Evolutionary conservation across 148 eudicot genomes (phyloP), one percentile per base, ranked within the genome.

Genomic region (Rheum nobile): DNA sequence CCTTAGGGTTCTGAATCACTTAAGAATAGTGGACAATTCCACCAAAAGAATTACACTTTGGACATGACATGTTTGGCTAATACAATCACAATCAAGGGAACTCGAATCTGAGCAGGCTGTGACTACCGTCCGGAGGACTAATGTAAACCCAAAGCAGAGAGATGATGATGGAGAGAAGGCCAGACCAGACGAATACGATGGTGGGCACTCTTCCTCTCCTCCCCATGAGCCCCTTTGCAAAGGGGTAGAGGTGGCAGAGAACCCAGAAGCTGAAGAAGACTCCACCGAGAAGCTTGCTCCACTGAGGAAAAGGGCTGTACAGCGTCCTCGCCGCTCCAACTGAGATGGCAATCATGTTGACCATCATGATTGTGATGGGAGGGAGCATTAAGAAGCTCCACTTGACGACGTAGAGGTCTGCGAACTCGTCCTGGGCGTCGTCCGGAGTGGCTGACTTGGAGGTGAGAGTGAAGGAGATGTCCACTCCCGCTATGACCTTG

Each of bases 211-310:
- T 83, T 31, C 99, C 99, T 57, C 84, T 77, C 52, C 88, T 82
- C 26, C 99, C 99, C 97, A 91, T 90, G 83, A 95, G 71, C 47
- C 97, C 99, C 74, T 95, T 95, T 0, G 99, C 97, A 61, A 95
- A 95, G 0, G 99, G 99, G 65, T 88, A 95, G 1, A 95, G 83
- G 79, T 91, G 99, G 43, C 92, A 86, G 34, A 95, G 79, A n/a
- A 95, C 99, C 99, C 99, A 95, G 61, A 95, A 91, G 81, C 99
- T 95, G 82, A 95, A 95, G 84, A 95, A 95, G 8, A 95, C 96
- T 0, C 96, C 99, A 28, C 99, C 99, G 22, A 95, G 72, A 0
- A 95, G 87, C 88, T 88, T 95, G 75, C 99, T 95, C 99, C 99
- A 95, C 74, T 95, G 83, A 0, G 98, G 99, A 67, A 90, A 91